phyloP scores from a whole-genome alignment of 192 early-diverging fungal species.

The Funneliformis mosseae region DNA sequence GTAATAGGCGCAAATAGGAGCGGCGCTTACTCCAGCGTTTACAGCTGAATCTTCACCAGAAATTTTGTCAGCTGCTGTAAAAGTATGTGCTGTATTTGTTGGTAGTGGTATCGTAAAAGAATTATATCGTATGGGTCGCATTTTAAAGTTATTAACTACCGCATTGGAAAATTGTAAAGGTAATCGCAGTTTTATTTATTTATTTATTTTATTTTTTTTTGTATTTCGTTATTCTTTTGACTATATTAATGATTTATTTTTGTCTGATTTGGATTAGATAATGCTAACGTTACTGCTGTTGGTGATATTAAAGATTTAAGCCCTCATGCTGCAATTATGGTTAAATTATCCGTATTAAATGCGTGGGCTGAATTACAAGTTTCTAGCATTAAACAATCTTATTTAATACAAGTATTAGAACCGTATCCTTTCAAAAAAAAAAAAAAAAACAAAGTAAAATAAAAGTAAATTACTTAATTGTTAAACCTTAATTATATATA shows the following conservation, averaged over 20 bases:
- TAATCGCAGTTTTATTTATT: not conserved
- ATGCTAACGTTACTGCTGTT: constrained; percentile 48
- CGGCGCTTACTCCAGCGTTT: constrained; percentile 89
- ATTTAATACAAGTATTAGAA: constrained; percentile 61
- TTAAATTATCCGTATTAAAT: constrained; percentile 72
- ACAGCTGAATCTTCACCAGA: constrained; percentile 73
- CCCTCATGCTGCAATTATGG: constrained; percentile 79
- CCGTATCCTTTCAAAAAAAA: constrained; percentile 45
- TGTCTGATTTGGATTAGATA: constrained; percentile 21
- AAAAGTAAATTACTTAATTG: too few relatives aligned
- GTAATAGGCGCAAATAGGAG: constrained; percentile 78
- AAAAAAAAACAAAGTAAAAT: too few relatives aligned
- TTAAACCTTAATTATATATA: not conserved
- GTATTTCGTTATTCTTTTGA: too few relatives aligned
- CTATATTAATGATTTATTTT: not conserved
- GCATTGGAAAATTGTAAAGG: constrained; percentile 72
- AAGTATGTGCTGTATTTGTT: constrained; percentile 81
- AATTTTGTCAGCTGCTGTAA: constrained; percentile 73
- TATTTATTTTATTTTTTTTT: not conserved
- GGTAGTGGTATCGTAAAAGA: constrained; percentile 88
- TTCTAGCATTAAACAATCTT: constrained; percentile 62
- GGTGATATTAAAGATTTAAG: constrained; percentile 61
- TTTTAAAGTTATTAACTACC: constrained; percentile 70
- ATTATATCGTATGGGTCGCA: constrained; percentile 66
- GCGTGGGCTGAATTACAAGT: constrained; percentile 82